Conservation (phyloP, 2,329 filamentous ascomycete species). For the Alternaria panax region DNA sequence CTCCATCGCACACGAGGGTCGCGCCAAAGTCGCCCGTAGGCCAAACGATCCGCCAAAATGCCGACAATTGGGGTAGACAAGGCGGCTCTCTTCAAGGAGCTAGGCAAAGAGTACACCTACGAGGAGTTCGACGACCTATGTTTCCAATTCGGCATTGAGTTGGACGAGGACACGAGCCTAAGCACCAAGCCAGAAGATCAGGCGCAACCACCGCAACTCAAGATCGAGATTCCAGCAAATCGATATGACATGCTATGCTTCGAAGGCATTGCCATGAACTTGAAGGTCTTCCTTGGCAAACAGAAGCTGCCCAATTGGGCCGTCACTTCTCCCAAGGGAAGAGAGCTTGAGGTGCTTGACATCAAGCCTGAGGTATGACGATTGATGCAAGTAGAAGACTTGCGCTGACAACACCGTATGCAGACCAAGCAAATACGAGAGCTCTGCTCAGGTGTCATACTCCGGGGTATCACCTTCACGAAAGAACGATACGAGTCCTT, state of each 20-base stretch:
- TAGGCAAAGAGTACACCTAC: constrained; percentile 90
- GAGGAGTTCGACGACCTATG: constrained; percentile 96
- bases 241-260: constrained; percentile 95
- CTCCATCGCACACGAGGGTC: constrained; percentile 31
- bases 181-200: constrained; percentile 44
- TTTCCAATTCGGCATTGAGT: constrained; percentile 98
- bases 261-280: constrained; percentile 93
- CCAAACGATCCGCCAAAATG: constrained; percentile 64
- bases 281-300: constrained; percentile 91
- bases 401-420: neutral
- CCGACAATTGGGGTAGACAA: constrained; percentile 98
- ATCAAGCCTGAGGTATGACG: constrained; percentile 70
- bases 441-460: constrained; percentile 85
- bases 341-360: constrained; percentile 79
- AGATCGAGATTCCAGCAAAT: constrained; percentile 98
- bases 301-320: constrained; percentile 79
- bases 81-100: constrained; percentile 89
- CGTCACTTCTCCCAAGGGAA: constrained; percentile 73
- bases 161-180: constrained; percentile 78
- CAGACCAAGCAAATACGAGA: constrained; percentile 81
- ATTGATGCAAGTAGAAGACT: neutral
- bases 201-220: constrained; percentile 89
- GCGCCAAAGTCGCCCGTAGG: constrained; percentile 11
- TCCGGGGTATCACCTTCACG: constrained; percentile 91
- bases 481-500: constrained; percentile 94